Evolutionary conservation across 345 rosid species (phyloP).

Genomic region (Hibiscus tridactylites): DNA sequence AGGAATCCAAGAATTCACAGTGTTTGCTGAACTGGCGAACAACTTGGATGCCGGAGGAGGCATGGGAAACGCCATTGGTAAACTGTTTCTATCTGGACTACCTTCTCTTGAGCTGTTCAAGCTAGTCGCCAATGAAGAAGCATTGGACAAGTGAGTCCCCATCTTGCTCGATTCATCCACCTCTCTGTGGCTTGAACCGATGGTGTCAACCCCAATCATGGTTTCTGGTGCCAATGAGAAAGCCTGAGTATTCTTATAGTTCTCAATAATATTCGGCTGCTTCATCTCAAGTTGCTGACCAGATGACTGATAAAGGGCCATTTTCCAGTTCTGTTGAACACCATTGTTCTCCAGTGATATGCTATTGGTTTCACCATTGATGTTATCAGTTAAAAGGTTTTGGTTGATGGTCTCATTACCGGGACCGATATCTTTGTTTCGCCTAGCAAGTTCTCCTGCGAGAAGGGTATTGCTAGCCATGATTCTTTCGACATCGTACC

Average conservation of each 20-base stretch:
- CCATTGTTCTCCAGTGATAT: conserved; percentile 15
- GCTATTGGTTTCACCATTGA: conserved; percentile 14
- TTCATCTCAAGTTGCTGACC: conserved; percentile 29
- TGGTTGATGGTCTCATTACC: conserved; percentile 13
- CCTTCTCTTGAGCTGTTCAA: conserved; percentile 56
- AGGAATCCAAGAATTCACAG: conserved; percentile 53
- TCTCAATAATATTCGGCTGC: conserved; percentile 6
- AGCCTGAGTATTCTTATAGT: conserved; percentile 16
- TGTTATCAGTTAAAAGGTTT: conserved; percentile 14
- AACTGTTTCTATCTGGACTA: conserved; percentile 44
- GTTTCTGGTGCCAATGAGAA: conserved; percentile 24
- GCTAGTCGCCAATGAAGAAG: conserved; percentile 46
- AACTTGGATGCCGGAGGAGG: conserved; percentile 44
- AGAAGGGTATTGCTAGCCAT: conserved; percentile 78
- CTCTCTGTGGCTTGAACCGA: conserved; percentile 15
- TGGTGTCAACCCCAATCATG: conserved; percentile 16
- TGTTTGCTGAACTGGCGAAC: conserved; percentile 27
- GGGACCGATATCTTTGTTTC: conserved; percentile 38
- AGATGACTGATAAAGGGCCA: conserved; percentile 28
- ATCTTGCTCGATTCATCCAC: conserved; percentile 28
- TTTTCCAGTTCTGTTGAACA: conserved; percentile 35
- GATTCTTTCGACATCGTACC: conserved; percentile 78
- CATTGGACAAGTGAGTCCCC: conserved; percentile 33
- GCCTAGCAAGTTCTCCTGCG: conserved; percentile 63
- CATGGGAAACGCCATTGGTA: conserved; percentile 39